Base-by-base conservation (phyloP, 139 green algal genomes). In the Closterium sp. region DNA sequence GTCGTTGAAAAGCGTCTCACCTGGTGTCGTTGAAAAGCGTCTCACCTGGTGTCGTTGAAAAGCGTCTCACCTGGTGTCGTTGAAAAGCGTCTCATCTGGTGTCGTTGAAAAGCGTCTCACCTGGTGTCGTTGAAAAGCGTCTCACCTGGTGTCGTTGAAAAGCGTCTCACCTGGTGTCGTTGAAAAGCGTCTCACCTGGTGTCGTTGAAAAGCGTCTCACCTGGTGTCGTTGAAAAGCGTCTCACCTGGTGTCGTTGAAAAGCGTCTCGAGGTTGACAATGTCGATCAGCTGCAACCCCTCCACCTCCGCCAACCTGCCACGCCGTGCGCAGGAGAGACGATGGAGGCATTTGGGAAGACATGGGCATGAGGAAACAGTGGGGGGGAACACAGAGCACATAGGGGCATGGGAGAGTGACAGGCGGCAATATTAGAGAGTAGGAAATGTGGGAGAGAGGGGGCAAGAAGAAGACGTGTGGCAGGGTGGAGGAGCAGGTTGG, bases 251-350 rank as follows among this genome's bases (percentile, higher is more conserved):
- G 91, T 93, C 88, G 21, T 93, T 89, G 34, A 38, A 91, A 86
- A 93, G 93, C 7, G 93, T 32, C 38, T 93, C 91, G 24, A 93
- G 87, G 45, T 93, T 93, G 34, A 93, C n/a, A 28, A 93, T 93
- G 88, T 93, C 91, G 2, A 93, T 34, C 24, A 31, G 4, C 4
- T 93, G 89, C 91, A 93, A 27, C 22, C 91, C 91, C 30, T 31
- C 91, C 87, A 89, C 88, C 27, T 27, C 91, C 27, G 91, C 91
- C 32, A 93, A 88, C 70, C 91, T 93, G 91, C 88, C 88, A 4
- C 87, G 24, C 87, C 32, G 38, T 45, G 38, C 9, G 38, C 9
- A 6, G 38, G 38, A 45, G 38, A 45, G 38, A 45, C 38, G 38
- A 45, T 45, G 9, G 38, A 6, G 38, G 38, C 38, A 45, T 45